Conservation (phyloP, 2,329 filamentous ascomycete genomes). For the Paecilomyces variotii region DNA sequence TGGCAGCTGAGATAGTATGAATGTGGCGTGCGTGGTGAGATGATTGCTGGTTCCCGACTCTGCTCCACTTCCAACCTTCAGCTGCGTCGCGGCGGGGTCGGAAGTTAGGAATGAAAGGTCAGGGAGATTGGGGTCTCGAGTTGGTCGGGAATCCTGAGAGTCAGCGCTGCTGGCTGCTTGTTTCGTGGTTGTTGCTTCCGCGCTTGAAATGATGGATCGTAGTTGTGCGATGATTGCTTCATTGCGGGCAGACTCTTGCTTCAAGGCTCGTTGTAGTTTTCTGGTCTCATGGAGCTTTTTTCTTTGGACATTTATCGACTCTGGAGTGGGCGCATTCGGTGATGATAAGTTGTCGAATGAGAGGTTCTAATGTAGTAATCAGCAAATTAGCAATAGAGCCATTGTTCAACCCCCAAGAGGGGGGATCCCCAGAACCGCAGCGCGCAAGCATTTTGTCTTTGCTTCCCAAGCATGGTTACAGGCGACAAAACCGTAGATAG, state of each 20-base stretch:
- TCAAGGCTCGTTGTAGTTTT: constrained; percentile 62
- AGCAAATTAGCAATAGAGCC: neutral
- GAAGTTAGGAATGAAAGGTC: constrained; percentile 52
- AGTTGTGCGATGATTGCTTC: constrained; percentile 61
- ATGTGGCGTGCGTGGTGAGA: constrained; percentile 47
- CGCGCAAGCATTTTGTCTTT: neutral
- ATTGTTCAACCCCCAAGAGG: neutral
- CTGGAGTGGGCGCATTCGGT: constrained; percentile 48
- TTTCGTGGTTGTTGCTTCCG: constrained; percentile 9
- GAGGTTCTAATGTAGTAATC: constrained; percentile 25
- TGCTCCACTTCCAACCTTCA: constrained; percentile 36
- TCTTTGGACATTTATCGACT: constrained; percentile 63
- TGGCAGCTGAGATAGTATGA: constrained; percentile 75
- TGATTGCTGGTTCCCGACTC: constrained; percentile 13
- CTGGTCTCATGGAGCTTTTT: constrained; percentile 70
- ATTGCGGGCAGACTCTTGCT: constrained; percentile 64
- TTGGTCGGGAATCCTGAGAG: constrained; percentile 10
- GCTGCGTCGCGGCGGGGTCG: constrained; percentile 36
- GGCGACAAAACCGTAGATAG: neutral
- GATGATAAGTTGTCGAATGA: constrained; percentile 19
- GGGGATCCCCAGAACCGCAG: neutral
- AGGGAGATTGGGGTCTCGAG: constrained; percentile 15
- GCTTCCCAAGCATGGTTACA: neutral
- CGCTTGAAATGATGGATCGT: constrained; percentile 45
- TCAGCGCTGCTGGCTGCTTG: constrained; percentile 10